A percentile compares a stretch with the other conserved stretches of the same genome.
phyloP scores from a whole-genome alignment of 2,329 filamentous ascomycete species.

The Xylaria sp. region DNA sequence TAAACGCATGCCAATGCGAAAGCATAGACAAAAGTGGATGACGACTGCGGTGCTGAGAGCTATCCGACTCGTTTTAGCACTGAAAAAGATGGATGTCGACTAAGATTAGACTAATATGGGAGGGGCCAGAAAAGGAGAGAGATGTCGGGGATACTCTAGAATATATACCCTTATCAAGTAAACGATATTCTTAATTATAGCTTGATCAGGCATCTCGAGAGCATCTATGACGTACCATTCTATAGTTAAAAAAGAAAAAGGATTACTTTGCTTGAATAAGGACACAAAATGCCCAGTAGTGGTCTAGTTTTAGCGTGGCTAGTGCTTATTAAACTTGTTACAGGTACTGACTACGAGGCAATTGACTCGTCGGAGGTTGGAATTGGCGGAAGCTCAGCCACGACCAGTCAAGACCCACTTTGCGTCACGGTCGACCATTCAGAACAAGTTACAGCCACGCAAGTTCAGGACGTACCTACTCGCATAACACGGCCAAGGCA shows the following conservation, averaged over 20 bases:
- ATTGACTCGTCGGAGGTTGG: too few species aligned
- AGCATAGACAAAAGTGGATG: conserved; percentile 17
- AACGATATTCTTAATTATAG: neutral
- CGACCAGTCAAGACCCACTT: conserved; percentile 18
- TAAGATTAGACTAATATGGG: conserved; percentile 32
- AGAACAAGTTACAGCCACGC: conserved; percentile 35
- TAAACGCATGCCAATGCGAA: conserved; percentile 6
- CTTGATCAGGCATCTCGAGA: neutral
- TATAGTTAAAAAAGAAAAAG: too few species aligned
- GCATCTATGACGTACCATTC: neutral
- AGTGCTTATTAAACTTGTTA: neutral
- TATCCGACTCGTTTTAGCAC: neutral
- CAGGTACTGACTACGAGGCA: neutral
- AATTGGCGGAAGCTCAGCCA: neutral
- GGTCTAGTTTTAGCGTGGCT: neutral
- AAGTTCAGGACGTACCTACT: conserved; percentile 22
- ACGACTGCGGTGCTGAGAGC: conserved; percentile 9
- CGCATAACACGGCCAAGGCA: conserved; percentile 22
- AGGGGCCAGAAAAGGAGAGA: conserved; percentile 1
- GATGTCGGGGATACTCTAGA: conserved; percentile 19
- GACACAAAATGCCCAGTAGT: too few species aligned
- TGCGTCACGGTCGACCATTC: conserved; percentile 25
- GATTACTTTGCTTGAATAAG: too few species aligned
- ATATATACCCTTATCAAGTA: conserved; percentile 18
- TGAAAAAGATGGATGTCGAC: conserved; percentile 11